Evolutionary conservation across 2,329 filamentous ascomycete genomes (phyloP).

Genomic region (Lachnellula subtilissima): DNA sequence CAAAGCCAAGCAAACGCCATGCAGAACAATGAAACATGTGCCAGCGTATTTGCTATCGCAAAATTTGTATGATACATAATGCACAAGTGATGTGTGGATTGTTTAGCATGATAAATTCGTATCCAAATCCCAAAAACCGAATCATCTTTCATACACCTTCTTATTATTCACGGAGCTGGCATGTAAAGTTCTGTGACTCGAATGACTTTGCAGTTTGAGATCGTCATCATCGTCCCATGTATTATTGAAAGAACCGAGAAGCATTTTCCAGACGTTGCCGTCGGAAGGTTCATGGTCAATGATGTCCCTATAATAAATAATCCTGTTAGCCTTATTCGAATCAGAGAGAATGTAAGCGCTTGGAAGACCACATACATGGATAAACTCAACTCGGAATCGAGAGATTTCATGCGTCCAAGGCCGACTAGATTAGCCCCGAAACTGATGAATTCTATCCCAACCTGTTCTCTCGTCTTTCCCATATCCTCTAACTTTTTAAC

Average conservation of each 20-base stretch:
- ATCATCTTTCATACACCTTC: background rate
- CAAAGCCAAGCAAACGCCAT: too few species aligned
- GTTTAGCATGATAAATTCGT: too few species aligned
- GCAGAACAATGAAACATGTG: too few species aligned
- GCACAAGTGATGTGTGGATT: too few species aligned
- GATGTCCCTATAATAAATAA: constrained; percentile 4
- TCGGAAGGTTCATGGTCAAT: constrained; percentile 6
- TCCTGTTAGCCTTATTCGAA: too few species aligned
- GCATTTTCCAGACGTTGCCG: constrained; percentile 17
- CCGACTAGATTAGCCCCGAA: constrained; percentile 10
- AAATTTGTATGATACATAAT: too few species aligned
- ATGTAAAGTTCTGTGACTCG: background rate
- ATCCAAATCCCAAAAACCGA: background rate
- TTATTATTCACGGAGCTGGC: background rate
- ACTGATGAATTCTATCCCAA: constrained; percentile 21
- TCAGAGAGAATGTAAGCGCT: too few species aligned
- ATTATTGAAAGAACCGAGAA: constrained; percentile 7
- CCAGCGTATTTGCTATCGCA: too few species aligned
- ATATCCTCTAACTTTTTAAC: constrained; percentile 3
- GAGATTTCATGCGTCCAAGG: constrained; percentile 1
- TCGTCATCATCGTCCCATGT: background rate
- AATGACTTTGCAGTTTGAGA: background rate
- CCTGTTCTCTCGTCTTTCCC: background rate
- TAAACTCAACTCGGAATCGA: constrained; percentile 6
- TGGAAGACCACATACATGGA: constrained; percentile 5